Percentiles rank a stretch among this genome's conserved stretches.
Conservation (phyloP, 2,329 filamentous ascomycete species). For the Trichoderma gracile region DNA sequence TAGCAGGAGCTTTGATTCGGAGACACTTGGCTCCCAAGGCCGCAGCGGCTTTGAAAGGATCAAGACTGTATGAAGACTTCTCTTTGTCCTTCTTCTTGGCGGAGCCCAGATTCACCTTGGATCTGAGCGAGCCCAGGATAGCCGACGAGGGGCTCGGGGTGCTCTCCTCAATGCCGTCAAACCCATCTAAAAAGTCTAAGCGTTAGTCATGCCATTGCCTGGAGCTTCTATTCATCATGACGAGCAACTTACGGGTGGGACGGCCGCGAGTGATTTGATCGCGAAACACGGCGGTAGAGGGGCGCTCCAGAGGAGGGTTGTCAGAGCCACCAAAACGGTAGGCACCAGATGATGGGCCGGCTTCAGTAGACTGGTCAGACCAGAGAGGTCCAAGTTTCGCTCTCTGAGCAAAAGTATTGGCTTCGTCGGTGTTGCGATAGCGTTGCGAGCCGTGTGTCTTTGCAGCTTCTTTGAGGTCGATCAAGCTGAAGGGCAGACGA, state of each 20-base stretch:
- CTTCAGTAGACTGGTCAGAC: slow-evolving; percentile 28
- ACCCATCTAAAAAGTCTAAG: background rate
- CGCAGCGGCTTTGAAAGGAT: slow-evolving; percentile 16
- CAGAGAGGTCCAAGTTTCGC: slow-evolving; percentile 37
- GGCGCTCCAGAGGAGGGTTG: slow-evolving; percentile 7
- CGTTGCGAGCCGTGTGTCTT: slow-evolving; percentile 26
- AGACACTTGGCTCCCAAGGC: slow-evolving; percentile 20
- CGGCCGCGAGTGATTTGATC: slow-evolving; percentile 7
- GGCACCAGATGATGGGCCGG: background rate
- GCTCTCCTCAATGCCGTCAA: slow-evolving; percentile 1
- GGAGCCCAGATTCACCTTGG: background rate
- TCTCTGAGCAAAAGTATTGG: slow-evolving; percentile 32
- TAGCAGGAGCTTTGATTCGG: slow-evolving; percentile 13
- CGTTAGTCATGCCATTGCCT: background rate
- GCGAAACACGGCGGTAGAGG: slow-evolving; percentile 8
- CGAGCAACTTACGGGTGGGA: slow-evolving; percentile 7
- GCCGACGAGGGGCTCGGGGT: slow-evolving; percentile 23
- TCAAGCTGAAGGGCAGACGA: slow-evolving; percentile 40
- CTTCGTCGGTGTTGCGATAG: background rate
- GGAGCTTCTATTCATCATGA: too few relatives aligned
- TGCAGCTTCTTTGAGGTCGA: slow-evolving; percentile 43
- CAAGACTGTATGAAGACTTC: background rate
- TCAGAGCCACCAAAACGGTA: slow-evolving; percentile 4
- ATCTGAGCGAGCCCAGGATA: slow-evolving; percentile 15
- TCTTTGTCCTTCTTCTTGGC: background rate